Percentiles rank a stretch among this genome's conserved stretches.
Evolutionary conservation across 2,329 filamentous ascomycete genomes (phyloP).

Genomic region (Stemphylium lycopersici): DNA sequence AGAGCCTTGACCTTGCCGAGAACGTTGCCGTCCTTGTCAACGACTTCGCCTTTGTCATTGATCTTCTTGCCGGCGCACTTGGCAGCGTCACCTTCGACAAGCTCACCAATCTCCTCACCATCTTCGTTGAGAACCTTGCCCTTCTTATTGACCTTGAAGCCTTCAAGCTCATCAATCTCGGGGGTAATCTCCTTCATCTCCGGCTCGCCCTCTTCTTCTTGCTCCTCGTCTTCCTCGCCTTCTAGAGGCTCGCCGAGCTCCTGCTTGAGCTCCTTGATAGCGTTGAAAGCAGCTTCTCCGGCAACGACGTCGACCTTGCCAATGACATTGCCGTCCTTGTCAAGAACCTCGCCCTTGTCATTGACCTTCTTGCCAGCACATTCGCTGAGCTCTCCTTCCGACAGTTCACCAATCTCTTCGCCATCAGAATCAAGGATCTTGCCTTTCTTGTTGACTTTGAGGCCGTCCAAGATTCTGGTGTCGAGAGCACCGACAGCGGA

Average conservation of each 20-base stretch:
- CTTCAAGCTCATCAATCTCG: conserved; percentile 56
- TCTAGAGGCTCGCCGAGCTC: conserved; percentile 51
- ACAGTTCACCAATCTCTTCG: conserved; percentile 58
- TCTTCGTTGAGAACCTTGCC: conserved; percentile 60
- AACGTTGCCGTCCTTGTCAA: conserved; percentile 68
- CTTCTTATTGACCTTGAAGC: conserved; percentile 66
- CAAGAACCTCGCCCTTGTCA: conserved; percentile 58
- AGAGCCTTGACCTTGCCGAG: conserved; percentile 65
- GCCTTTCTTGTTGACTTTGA: conserved; percentile 65
- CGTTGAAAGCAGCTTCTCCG: conserved; percentile 58
- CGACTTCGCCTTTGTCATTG: conserved; percentile 68
- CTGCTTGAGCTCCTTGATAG: conserved; percentile 55
- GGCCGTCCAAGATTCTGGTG: conserved; percentile 57
- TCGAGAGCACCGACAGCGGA: conserved; percentile 50
- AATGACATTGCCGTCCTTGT: conserved; percentile 58
- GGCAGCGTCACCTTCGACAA: conserved; percentile 62
- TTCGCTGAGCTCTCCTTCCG: conserved; percentile 53
- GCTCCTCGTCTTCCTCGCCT: conserved; percentile 2
- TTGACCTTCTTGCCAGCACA: conserved; percentile 58
- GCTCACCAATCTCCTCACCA: conserved; percentile 60
- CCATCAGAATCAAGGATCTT: conserved; percentile 59
- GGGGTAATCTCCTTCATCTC: conserved; percentile 53
- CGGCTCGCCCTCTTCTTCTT: conserved; percentile 33
- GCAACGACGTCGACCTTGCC: conserved; percentile 57
- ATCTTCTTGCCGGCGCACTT: conserved; percentile 70